Percentiles rank a stretch among this genome's conserved stretches.
Evolutionary conservation across 495 filamentous ascomycete species (phyloP).

Genomic region (Tetracladium setigerum): DNA sequence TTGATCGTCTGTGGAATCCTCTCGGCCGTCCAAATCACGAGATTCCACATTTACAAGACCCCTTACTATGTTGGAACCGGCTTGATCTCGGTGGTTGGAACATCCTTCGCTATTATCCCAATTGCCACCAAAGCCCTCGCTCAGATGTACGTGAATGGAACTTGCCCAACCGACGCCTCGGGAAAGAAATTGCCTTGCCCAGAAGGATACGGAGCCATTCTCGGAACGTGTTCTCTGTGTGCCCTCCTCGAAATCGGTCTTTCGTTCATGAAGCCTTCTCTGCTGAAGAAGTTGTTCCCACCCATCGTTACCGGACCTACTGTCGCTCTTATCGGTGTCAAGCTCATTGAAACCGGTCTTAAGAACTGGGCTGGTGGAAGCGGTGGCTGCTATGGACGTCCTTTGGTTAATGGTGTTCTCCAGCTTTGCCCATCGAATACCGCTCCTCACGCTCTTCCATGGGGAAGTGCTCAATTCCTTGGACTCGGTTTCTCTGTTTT

Average conservation of each 20-base stretch:
- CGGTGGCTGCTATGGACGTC: conserved; percentile 50
- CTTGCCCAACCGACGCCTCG: conserved; percentile 55
- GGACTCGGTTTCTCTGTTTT: conserved; percentile 89
- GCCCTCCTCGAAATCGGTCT: conserved; percentile 68
- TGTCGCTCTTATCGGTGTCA: conserved; percentile 69
- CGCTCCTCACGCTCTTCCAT: conserved; percentile 76
- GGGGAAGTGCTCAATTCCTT: conserved; percentile 83
- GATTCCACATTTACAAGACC: conserved; percentile 74
- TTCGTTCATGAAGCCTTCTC: conserved; percentile 61
- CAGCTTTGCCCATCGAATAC: conserved; percentile 60
- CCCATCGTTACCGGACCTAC: conserved; percentile 85
- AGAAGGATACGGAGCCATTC: conserved; percentile 74
- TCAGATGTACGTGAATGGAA: conserved; percentile 83
- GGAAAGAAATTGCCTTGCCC: conserved; percentile 72
- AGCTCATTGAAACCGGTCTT: conserved; percentile 69
- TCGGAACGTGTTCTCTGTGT: conserved; percentile 67
- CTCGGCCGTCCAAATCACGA: conserved; percentile 72
- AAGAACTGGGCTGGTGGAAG: conserved; percentile 79
- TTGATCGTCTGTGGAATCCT: conserved; percentile 80
- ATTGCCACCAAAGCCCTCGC: conserved; percentile 67
- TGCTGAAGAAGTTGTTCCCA: conserved; percentile 75
- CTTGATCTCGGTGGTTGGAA: conserved; percentile 83
- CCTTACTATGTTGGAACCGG: conserved; percentile 83
- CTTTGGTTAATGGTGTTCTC: conserved; percentile 42
- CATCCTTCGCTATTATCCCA: conserved; percentile 81